Conservation (phyloP, 345 rosid genomes). For the Corchorus capsularis region DNA sequence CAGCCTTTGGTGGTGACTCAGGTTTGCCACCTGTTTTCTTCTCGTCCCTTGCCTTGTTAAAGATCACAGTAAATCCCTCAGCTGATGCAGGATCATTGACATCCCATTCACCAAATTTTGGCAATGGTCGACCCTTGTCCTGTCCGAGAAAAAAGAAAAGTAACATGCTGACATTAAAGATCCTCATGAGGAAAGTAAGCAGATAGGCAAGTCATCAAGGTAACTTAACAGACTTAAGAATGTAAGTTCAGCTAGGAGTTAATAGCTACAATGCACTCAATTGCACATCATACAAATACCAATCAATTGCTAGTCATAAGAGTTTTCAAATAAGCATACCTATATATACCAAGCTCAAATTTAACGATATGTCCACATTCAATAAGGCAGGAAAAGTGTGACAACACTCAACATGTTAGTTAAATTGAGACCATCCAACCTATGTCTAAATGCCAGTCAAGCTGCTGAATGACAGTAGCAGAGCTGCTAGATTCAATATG, state of each 20-base stretch:
- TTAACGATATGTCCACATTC: not conserved
- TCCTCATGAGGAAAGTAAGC: not conserved
- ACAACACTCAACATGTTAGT: not conserved
- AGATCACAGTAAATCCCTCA: conserved; percentile 92
- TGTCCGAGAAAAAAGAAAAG: conserved; percentile 29
- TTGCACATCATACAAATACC: not conserved
- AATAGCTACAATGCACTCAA: not conserved
- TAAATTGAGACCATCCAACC: conserved; percentile 4
- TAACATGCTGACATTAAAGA: conserved; percentile 6
- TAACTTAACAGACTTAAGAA: not conserved
- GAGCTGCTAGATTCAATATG: not conserved
- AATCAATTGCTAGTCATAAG: not conserved
- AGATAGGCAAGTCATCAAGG: not conserved
- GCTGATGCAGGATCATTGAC: conserved; percentile 92
- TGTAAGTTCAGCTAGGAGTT: not conserved
- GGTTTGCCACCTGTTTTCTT: conserved; percentile 81
- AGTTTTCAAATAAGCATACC: not conserved
- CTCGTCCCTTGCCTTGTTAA: conserved; percentile 93
- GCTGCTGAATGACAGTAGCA: too few species aligned
- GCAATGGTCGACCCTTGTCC: conserved; percentile 84
- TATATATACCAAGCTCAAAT: not conserved
- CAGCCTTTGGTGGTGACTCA: conserved; percentile 51
- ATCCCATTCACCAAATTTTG: conserved; percentile 99
- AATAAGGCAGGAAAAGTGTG: not conserved
- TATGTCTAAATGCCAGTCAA: not conserved